Conservation (phyloP, 176 grass and related monocot species). For the Zea mays region DNA sequence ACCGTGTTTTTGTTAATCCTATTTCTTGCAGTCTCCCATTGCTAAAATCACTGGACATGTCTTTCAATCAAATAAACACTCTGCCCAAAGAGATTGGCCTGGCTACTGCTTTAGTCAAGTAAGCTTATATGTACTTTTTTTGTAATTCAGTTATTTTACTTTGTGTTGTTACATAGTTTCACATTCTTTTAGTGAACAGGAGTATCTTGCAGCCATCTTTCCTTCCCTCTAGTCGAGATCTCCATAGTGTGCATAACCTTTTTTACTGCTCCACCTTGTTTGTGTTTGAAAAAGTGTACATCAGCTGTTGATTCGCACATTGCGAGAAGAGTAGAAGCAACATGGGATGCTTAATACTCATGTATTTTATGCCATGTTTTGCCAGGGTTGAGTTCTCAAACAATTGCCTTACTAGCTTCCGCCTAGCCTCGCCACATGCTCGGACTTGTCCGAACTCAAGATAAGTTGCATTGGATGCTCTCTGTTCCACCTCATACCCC, state of each 20-base stretch:
- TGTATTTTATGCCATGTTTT: slow-evolving; percentile 16
- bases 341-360: slow-evolving; percentile 5
- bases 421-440: slow-evolving; percentile 68
- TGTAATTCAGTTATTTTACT: slow-evolving; percentile 26
- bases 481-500: too few relatives aligned
- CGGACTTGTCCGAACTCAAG: slow-evolving; percentile 78
- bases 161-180: background rate
- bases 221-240: too few relatives aligned
- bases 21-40: too few relatives aligned
- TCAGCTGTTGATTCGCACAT: slow-evolving; percentile 5
- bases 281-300: slow-evolving; percentile 1
- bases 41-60: too few relatives aligned
- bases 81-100: slow-evolving; percentile 79
- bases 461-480: slow-evolving; percentile 44
- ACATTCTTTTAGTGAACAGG: background rate
- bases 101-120: slow-evolving; percentile 80
- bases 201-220: background rate
- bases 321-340: background rate
- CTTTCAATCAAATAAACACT: background rate
- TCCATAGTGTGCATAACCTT: background rate
- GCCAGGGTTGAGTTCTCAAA: slow-evolving; percentile 84
- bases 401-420: slow-evolving; percentile 78
- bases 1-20: too few relatives aligned
- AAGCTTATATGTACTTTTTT: slow-evolving; percentile 28
- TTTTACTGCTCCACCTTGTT: background rate